Percentiles rank a stretch among this genome's conserved stretches.
phyloP scores from a whole-genome alignment of 1,284 basidiomycete genomes.

The Trametes pubescens region DNA sequence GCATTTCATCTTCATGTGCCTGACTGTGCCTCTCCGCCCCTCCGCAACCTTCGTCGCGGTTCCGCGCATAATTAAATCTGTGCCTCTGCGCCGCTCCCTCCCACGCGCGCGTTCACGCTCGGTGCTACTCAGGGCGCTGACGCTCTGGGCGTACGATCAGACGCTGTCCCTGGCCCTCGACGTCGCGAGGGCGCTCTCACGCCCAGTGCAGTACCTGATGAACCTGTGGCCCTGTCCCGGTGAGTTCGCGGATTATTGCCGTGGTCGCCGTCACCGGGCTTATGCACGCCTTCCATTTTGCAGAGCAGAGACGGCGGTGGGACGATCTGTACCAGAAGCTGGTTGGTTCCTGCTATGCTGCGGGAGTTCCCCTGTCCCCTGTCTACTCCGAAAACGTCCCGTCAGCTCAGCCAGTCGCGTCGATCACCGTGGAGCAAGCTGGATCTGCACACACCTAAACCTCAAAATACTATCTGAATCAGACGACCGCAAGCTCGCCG shows the following conservation, averaged over 20 bases:
- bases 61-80: neutral
- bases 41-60: constrained; percentile 1
- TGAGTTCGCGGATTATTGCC: constrained; percentile 41
- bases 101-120: constrained; percentile 7
- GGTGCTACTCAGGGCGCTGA: constrained; percentile 55
- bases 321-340: constrained; percentile 56
- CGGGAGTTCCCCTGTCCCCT: constrained; percentile 50
- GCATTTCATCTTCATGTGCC: constrained; percentile 21
- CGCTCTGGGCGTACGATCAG: constrained; percentile 69
- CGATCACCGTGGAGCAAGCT: neutral
- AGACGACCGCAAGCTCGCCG: no score
- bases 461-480: neutral
- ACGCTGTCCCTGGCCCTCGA: constrained; percentile 69
- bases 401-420: constrained; percentile 1
- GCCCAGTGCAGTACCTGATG: constrained; percentile 70
- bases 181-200: constrained; percentile 66
- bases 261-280: neutral
- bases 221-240: constrained; percentile 74
- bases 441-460: constrained; percentile 7
- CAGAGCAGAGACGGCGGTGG: constrained; percentile 64
- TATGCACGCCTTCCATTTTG: neutral
- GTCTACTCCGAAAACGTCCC: neutral
- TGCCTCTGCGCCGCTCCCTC: constrained; percentile 10
- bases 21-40: constrained; percentile 11
- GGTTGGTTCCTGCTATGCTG: constrained; percentile 55